These are phyloP conservation scores for Pseudogymnoascus sp. DNA, from an alignment of 2,329 filamentous ascomycete genomes.

Conservation along the genomic window DNA sequence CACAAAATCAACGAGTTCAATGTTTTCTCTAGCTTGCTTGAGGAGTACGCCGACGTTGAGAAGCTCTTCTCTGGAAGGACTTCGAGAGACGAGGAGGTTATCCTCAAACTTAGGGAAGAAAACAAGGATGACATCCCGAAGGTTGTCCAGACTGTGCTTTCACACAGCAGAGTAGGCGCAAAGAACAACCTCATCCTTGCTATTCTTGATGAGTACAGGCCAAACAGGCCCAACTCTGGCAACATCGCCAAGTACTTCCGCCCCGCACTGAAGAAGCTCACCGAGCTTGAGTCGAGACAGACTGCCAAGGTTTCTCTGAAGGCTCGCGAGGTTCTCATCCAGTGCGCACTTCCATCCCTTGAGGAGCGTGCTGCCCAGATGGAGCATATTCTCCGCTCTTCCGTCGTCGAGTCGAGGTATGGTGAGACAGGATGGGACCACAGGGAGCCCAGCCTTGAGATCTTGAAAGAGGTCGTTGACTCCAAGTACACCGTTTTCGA, in stretches of 20 bases:
- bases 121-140: constrained; percentile 85
- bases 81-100: constrained; percentile 84
- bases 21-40: constrained; percentile 71
- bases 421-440: constrained; percentile 97
- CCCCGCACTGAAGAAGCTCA: constrained; percentile 72
- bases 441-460: constrained; percentile 78
- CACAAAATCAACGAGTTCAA: constrained; percentile 84
- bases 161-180: constrained; percentile 82
- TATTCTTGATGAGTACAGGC: constrained; percentile 87
- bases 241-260: constrained; percentile 86
- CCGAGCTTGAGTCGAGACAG: constrained; percentile 77
- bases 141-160: constrained; percentile 83
- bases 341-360: constrained; percentile 89
- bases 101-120: constrained; percentile 88
- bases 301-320: constrained; percentile 94
- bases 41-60: constrained; percentile 78
- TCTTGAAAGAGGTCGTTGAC: constrained; percentile 96
- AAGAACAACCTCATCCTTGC: constrained; percentile 93
- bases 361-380: constrained; percentile 94
- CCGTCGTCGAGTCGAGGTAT: constrained; percentile 93
- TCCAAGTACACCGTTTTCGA: constrained; percentile 99
- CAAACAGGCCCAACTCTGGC: constrained; percentile 84
- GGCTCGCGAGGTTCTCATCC: constrained; percentile 93
- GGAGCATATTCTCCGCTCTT: constrained; percentile 96
- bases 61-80: constrained; percentile 78